Percentiles rank a stretch among this genome's conserved stretches.
These are phyloP conservation scores for Psilocybe cyanescens DNA, from an alignment of 768 basidiomycete species.

Conservation along the genomic window DNA sequence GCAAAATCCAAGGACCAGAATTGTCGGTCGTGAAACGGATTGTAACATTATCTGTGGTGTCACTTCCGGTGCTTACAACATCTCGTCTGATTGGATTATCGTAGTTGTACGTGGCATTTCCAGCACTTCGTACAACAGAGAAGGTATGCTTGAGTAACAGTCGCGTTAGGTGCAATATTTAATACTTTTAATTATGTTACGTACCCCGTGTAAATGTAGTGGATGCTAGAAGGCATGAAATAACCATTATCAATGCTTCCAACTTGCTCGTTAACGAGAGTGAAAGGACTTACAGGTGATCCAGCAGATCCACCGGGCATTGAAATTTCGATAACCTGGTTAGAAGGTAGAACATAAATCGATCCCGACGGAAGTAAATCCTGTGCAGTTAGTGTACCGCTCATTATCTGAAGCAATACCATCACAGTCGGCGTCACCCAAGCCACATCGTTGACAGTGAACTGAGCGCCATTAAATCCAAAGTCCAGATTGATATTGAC, in stretches of 20 bases:
- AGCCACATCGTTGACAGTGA: constrained; percentile 32
- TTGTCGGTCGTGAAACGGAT: constrained; percentile 67
- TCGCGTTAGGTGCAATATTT: neutral
- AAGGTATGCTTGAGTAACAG: constrained; percentile 31
- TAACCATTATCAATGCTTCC: neutral
- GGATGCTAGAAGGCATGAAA: constrained; percentile 31
- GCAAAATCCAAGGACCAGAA: constrained; percentile 53
- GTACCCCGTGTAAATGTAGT: constrained; percentile 45
- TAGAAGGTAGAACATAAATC: constrained; percentile 40
- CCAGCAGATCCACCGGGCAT: constrained; percentile 40
- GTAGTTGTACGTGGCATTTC: constrained; percentile 38
- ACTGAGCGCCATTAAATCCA: constrained; percentile 21
- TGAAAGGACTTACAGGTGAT: constrained; percentile 30
- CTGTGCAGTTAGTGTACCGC: constrained; percentile 36
- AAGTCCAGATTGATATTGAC: constrained; percentile 35
- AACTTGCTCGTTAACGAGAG: neutral
- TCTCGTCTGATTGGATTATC: constrained; percentile 49
- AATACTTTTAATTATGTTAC: neutral
- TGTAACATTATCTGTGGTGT: constrained; percentile 37
- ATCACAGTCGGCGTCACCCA: constrained; percentile 41
- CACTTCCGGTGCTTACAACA: too few relatives aligned
- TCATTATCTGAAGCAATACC: constrained; percentile 47
- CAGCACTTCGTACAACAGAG: constrained; percentile 42
- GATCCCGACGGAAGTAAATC: constrained; percentile 39
- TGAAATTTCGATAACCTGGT: constrained; percentile 48